A percentile compares a stretch with the other conserved stretches of the same genome.
Evolutionary conservation across 371 early-diverging fungal genomes (phyloP).

Genomic region (Syncephalastrum monosporum): DNA sequence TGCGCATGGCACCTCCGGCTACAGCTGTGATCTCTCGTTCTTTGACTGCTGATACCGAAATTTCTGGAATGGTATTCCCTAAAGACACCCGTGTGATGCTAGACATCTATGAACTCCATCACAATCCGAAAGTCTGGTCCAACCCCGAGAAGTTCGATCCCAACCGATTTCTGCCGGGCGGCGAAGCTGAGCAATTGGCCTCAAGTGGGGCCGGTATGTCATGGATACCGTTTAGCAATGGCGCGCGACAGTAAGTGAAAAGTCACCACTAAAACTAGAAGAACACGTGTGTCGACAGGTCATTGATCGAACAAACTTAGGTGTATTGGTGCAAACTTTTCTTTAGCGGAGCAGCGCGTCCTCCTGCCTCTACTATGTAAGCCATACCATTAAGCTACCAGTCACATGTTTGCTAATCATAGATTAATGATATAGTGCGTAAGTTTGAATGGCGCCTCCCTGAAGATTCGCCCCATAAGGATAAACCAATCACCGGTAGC

Average conservation of each 20-base stretch:
- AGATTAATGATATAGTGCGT: constrained; percentile 6
- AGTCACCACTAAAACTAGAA: too few relatives aligned
- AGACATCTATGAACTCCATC: constrained; percentile 14
- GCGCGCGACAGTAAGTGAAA: constrained; percentile 18
- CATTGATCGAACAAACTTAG: too few relatives aligned
- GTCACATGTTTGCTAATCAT: not conserved
- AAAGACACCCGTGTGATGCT: constrained; percentile 8
- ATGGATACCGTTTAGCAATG: constrained; percentile 16
- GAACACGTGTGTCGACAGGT: too few relatives aligned
- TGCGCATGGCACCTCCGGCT: constrained; percentile 33
- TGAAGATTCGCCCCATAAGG: constrained; percentile 8
- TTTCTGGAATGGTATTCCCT: constrained; percentile 13
- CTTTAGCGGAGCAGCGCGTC: constrained; percentile 45
- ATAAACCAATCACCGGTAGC: not conserved
- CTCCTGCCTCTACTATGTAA: constrained; percentile 34
- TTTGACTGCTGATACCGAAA: constrained; percentile 8
- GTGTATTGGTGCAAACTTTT: constrained; percentile 53
- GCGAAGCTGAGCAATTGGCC: constrained; percentile 13
- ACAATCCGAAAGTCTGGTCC: constrained; percentile 17
- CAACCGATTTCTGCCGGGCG: constrained; percentile 13
- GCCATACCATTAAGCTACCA: not conserved
- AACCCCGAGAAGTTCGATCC: constrained; percentile 19
- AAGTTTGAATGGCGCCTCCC: constrained; percentile 17
- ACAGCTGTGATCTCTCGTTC: not conserved
- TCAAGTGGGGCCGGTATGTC: not conserved